A percentile compares a stretch with the other conserved stretches of the same genome.
Conservation (phyloP, 2,329 filamentous ascomycete genomes). For the Exophiala alcalophila region DNA sequence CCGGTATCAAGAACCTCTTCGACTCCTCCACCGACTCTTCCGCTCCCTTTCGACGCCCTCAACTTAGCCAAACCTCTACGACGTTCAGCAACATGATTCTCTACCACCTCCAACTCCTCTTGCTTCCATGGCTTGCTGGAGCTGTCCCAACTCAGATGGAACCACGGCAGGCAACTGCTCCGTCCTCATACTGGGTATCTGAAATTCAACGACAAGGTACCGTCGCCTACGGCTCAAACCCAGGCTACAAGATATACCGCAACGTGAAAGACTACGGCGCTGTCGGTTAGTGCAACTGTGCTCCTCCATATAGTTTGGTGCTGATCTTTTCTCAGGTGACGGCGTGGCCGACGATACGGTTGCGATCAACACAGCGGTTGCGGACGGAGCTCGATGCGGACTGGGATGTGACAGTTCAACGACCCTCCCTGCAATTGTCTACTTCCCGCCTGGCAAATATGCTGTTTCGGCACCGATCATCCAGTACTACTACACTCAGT, state of each 20-base stretch:
- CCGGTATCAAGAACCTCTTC: constrained; percentile 1
- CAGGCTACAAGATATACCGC: constrained; percentile 68
- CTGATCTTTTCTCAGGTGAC: constrained; percentile 51
- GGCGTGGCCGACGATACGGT: constrained; percentile 76
- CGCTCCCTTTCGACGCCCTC: neutral
- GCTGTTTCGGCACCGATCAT: constrained; percentile 74
- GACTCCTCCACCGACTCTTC: neutral
- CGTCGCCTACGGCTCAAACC: constrained; percentile 53
- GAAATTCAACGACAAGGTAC: constrained; percentile 66
- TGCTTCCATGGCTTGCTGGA: constrained; percentile 15
- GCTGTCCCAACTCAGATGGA: constrained; percentile 6
- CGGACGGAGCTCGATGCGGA: constrained; percentile 75
- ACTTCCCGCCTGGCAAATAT: constrained; percentile 88
- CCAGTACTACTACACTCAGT: constrained; percentile 89
- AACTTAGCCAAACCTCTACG: neutral
- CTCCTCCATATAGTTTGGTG: constrained; percentile 13
- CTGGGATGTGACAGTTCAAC: constrained; percentile 79
- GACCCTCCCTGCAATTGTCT: constrained; percentile 78
- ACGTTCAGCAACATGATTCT: constrained; percentile 12
- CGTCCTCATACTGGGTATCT: constrained; percentile 64
- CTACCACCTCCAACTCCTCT: constrained; percentile 12
- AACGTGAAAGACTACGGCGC: constrained; percentile 76
- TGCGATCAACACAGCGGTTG: constrained; percentile 82
- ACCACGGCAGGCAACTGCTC: constrained; percentile 16
- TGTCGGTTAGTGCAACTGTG: constrained; percentile 54